Evolutionary conservation across 2,329 filamentous ascomycete species (phyloP).

Genomic region (Diaporthe amygdali): DNA sequence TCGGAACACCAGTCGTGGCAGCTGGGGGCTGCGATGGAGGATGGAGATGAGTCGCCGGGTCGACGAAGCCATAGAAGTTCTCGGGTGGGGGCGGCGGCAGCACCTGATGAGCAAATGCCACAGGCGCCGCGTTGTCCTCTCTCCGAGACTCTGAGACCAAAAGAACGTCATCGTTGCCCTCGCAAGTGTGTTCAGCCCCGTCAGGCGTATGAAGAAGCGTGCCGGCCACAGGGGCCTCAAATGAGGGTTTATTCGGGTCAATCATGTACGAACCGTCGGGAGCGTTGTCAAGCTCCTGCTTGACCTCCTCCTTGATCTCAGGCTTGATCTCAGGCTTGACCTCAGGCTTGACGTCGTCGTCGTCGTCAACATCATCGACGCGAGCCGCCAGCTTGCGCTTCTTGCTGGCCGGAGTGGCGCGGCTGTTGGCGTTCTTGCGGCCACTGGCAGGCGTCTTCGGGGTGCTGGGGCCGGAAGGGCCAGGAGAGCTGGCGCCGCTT

Average conservation of each 20-base stretch:
- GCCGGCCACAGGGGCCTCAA: background rate
- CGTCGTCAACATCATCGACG: slow-evolving; percentile 25
- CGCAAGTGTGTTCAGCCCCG: background rate
- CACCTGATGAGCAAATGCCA: slow-evolving; percentile 15
- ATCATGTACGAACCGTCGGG: slow-evolving; percentile 27
- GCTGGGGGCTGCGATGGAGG: slow-evolving; percentile 1
- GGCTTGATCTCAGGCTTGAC: slow-evolving; percentile 19
- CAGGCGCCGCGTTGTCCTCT: background rate
- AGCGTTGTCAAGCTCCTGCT: slow-evolving; percentile 24
- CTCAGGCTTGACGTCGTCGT: slow-evolving; percentile 24
- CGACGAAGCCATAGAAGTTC: slow-evolving; percentile 19
- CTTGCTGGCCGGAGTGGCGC: slow-evolving; percentile 26
- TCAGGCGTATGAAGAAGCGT: background rate
- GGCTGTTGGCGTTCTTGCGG: slow-evolving; percentile 18
- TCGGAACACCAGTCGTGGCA: background rate
- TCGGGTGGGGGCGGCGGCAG: slow-evolving; percentile 12
- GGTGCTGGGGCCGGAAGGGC: slow-evolving; percentile 19
- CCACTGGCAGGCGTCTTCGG: slow-evolving; percentile 10
- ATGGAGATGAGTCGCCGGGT: background rate
- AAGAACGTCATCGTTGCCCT: slow-evolving; percentile 11
- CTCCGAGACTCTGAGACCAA: slow-evolving; percentile 10
- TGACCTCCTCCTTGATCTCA: slow-evolving; percentile 18
- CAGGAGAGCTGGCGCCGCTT: slow-evolving; percentile 25
- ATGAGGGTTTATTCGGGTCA: background rate
- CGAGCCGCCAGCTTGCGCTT: slow-evolving; percentile 28